phyloP scores from a whole-genome alignment of 2,329 filamentous ascomycete genomes.

The Orbilia blumenaviensis region DNA sequence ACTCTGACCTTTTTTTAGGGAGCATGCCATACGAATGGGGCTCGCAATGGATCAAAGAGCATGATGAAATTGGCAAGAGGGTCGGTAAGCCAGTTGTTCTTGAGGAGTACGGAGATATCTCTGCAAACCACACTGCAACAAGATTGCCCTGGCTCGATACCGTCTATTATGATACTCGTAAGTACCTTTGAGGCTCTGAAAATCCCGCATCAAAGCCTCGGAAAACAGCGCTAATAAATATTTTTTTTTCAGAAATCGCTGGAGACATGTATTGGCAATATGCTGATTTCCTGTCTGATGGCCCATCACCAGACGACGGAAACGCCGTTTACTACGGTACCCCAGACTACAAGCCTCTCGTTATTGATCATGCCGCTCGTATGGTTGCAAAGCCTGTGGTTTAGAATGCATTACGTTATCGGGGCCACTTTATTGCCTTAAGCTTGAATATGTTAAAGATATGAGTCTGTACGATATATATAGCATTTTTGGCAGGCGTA shows the following conservation, averaged over 20 bases:
- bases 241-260: constrained; percentile 56
- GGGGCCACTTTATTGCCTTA: too few relatives aligned
- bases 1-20: constrained; percentile 58
- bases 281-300: constrained; percentile 38
- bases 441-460: not conserved
- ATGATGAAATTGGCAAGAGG: constrained; percentile 61
- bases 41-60: constrained; percentile 62
- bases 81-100: constrained; percentile 62
- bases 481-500: too few relatives aligned
- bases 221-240: not conserved
- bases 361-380: constrained; percentile 43
- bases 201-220: not conserved
- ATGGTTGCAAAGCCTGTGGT: constrained; percentile 40
- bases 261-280: constrained; percentile 62
- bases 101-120: constrained; percentile 60
- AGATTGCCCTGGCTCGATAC: constrained; percentile 61
- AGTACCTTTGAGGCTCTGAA: not conserved
- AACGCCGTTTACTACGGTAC: constrained; percentile 48
- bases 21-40: constrained; percentile 62
- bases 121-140: constrained; percentile 42
- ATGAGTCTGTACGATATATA: not conserved
- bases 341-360: constrained; percentile 40
- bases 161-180: constrained; percentile 59
- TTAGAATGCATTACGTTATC: not conserved
- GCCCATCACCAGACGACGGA: constrained; percentile 43